Evolutionary conservation across 306 rosid species (phyloP).

Genomic region (Medicago lupulina): DNA sequence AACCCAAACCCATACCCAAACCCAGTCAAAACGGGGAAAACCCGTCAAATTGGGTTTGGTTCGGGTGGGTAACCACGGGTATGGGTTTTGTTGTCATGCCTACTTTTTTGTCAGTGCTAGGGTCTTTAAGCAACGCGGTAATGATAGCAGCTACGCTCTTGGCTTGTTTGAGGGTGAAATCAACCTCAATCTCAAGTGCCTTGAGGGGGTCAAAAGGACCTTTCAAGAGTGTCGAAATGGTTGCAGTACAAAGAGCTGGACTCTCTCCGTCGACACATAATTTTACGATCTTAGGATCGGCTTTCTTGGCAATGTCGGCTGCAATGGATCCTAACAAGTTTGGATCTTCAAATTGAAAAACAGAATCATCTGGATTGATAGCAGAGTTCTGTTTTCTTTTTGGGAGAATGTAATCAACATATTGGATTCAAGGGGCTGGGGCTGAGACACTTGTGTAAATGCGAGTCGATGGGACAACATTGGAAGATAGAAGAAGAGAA

Average conservation of each 20-base stretch:
- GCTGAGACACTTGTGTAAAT: neutral
- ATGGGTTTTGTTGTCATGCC: no score
- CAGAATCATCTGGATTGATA: no score
- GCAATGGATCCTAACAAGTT: neutral
- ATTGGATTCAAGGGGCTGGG: neutral
- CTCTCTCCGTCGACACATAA: slow-evolving; percentile 27
- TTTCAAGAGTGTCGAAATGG: neutral
- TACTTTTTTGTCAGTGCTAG: neutral
- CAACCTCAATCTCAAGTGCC: slow-evolving; percentile 29
- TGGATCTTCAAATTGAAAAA: neutral
- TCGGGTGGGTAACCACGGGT: no score
- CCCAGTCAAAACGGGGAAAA: no score
- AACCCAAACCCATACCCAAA: no score
- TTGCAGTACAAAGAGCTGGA: slow-evolving; percentile 19
- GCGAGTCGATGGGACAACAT: neutral
- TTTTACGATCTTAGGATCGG: neutral
- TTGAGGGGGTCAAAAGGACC: slow-evolving; percentile 12
- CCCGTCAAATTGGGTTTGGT: no score
- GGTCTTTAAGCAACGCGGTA: neutral
- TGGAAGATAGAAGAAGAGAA: slow-evolving; percentile 20
- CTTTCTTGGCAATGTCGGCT: neutral
- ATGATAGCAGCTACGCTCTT: neutral
- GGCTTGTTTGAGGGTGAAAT: neutral
- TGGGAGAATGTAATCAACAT: no score
- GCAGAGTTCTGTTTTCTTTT: no score